Percentiles rank a stretch among this genome's conserved stretches.
These are phyloP conservation scores for Dioscorea dumetorum DNA, from an alignment of 106 monocot genomes.

Conservation along the genomic window DNA sequence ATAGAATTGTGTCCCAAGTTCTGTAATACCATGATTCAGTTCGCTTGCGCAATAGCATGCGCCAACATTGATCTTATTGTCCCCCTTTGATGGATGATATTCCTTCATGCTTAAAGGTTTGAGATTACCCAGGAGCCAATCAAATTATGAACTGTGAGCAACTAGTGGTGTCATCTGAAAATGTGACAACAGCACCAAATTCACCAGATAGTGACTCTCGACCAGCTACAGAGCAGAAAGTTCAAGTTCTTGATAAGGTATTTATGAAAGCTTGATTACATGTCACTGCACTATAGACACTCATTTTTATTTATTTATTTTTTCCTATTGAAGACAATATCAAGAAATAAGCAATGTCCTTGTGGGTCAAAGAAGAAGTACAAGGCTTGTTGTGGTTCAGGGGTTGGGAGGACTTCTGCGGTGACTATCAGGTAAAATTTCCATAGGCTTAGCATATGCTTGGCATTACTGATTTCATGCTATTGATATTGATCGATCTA, in stretches of 20 bases:
- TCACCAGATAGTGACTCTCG: neutral
- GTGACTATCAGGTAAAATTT: neutral
- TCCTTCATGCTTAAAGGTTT: conserved; percentile 20
- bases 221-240: conserved; percentile 1
- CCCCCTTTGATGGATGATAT: conserved; percentile 6
- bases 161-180: neutral
- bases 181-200: conserved; percentile 1
- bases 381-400: conserved; percentile 31
- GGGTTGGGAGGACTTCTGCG: conserved; percentile 10
- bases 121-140: conserved; percentile 25
- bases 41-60: too few species aligned
- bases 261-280: neutral
- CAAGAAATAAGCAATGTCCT: conserved; percentile 22
- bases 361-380: conserved; percentile 41
- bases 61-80: too few species aligned
- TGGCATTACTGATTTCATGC: too few species aligned
- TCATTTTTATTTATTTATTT: neutral
- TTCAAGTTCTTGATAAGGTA: conserved; percentile 22
- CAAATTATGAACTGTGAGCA: conserved; percentile 13
- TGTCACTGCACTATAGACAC: too few species aligned
- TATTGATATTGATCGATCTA: too few species aligned
- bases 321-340: conserved; percentile 11
- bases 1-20: too few species aligned
- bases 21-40: too few species aligned
- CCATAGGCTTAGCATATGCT: too few species aligned